Evolutionary conservation across 768 basidiomycete genomes (phyloP).

Genomic region (Russula sp.): DNA sequence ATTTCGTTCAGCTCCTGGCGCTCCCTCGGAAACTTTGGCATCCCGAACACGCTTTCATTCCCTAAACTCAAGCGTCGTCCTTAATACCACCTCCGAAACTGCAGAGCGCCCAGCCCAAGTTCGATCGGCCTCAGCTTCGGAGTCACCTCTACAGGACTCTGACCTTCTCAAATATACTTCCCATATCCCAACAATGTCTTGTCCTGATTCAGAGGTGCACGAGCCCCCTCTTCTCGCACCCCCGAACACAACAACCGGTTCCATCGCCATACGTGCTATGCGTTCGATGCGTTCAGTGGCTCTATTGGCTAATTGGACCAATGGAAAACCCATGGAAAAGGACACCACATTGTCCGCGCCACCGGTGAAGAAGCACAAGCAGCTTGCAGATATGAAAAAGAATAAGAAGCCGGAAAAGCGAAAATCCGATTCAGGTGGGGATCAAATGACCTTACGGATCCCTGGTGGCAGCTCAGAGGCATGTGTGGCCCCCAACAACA

Average conservation of each 20-base stretch:
- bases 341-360: slow-evolving; percentile 32
- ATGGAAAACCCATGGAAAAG: slow-evolving; percentile 45
- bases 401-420: slow-evolving; percentile 34
- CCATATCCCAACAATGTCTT: neutral
- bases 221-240: slow-evolving; percentile 26
- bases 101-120: slow-evolving; percentile 29
- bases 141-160: slow-evolving; percentile 26
- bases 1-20: slow-evolving; percentile 46
- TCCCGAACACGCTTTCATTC: slow-evolving; percentile 61
- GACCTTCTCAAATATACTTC: neutral
- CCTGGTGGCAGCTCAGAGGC: slow-evolving; percentile 69
- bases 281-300: slow-evolving; percentile 71
- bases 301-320: slow-evolving; percentile 69
- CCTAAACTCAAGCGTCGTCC: slow-evolving; percentile 47
- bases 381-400: slow-evolving; percentile 37
- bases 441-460: slow-evolving; percentile 39
- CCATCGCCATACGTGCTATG: slow-evolving; percentile 77
- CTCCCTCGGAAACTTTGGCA: slow-evolving; percentile 36
- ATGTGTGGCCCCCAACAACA: slow-evolving; percentile 47
- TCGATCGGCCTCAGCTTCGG: slow-evolving; percentile 27
- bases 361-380: slow-evolving; percentile 38
- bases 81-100: slow-evolving; percentile 31
- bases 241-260: slow-evolving; percentile 42
- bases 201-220: slow-evolving; percentile 22
- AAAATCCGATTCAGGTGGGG: slow-evolving; percentile 33